phyloP scores from a whole-genome alignment of 2,329 filamentous ascomycete genomes.

The Verticillium zaregamsianum region DNA sequence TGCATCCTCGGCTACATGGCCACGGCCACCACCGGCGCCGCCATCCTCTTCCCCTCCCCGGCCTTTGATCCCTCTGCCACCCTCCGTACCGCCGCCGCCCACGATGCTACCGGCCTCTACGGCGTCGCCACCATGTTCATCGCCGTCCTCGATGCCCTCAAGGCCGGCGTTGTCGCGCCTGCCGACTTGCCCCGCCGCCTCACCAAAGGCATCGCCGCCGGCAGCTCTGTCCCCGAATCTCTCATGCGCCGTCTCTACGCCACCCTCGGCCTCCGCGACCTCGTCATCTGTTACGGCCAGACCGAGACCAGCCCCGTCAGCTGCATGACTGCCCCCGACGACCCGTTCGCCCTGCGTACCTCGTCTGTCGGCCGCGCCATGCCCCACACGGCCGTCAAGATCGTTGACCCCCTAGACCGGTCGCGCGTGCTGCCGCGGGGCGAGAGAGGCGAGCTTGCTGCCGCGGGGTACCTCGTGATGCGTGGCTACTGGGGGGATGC shows the following conservation, averaged over 20 bases:
- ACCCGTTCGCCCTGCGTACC: constrained; percentile 69
- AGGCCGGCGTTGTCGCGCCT: constrained; percentile 27
- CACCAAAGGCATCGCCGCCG: constrained; percentile 87
- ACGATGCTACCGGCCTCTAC: constrained; percentile 64
- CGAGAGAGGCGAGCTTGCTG: constrained; percentile 73
- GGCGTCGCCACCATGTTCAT: constrained; percentile 93
- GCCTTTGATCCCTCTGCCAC: constrained; percentile 78
- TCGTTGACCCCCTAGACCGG: constrained; percentile 67
- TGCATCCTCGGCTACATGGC: constrained; percentile 94
- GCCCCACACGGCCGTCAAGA: constrained; percentile 73
- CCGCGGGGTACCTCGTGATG: constrained; percentile 85
- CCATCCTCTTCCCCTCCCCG: constrained; percentile 81
- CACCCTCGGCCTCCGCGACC: constrained; percentile 69
- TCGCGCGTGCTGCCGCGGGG: constrained; percentile 56
- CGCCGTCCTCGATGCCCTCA: constrained; percentile 77
- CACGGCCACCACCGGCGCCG: constrained; percentile 72
- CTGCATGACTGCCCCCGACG: constrained; percentile 77
- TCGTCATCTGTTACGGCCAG: constrained; percentile 97
- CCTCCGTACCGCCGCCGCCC: constrained; percentile 51
- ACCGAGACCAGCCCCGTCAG: constrained; percentile 79
- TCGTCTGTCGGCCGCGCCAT: constrained; percentile 74
- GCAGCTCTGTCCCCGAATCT: constrained; percentile 76
- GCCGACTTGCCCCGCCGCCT: constrained; percentile 38
- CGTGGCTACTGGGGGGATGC: constrained; percentile 83
- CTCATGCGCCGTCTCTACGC: constrained; percentile 75